Evolutionary conservation across 768 basidiomycete species (phyloP).

Genomic region (Pleurotus platypus): DNA sequence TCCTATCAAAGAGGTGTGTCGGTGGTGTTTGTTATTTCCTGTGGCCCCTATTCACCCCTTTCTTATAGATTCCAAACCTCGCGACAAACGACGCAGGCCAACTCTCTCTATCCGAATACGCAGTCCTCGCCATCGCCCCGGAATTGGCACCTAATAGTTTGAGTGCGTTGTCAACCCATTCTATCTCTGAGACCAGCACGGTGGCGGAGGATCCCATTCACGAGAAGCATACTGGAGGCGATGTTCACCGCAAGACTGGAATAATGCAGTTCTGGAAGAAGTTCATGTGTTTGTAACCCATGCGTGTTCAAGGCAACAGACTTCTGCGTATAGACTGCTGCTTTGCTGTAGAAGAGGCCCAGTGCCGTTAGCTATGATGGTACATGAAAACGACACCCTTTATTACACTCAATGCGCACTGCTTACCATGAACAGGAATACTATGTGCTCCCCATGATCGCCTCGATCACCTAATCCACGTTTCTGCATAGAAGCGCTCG

Average conservation of each 20-base stretch:
- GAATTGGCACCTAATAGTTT: constrained; percentile 21
- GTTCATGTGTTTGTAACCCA: no score
- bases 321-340: no score
- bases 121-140: constrained; percentile 32
- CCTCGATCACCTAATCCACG: no score
- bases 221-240: not conserved
- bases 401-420: no score
- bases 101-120: constrained; percentile 30
- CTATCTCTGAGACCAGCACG: not conserved
- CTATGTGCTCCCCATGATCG: no score
- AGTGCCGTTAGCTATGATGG: no score
- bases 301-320: no score
- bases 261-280: not conserved
- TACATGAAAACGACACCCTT: no score
- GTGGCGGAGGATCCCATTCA: not conserved
- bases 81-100: constrained; percentile 32
- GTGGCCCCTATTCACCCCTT: not conserved
- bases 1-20: constrained; percentile 34
- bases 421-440: no score
- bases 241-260: not conserved
- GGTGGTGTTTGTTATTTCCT: no score
- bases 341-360: no score
- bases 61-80: constrained; percentile 27
- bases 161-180: not conserved
- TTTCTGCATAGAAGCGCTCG: no score